A percentile compares a stretch with the other conserved stretches of the same genome.
Evolutionary conservation across 305 asterid species (phyloP).

Genomic region (Fraxinus sp.): DNA sequence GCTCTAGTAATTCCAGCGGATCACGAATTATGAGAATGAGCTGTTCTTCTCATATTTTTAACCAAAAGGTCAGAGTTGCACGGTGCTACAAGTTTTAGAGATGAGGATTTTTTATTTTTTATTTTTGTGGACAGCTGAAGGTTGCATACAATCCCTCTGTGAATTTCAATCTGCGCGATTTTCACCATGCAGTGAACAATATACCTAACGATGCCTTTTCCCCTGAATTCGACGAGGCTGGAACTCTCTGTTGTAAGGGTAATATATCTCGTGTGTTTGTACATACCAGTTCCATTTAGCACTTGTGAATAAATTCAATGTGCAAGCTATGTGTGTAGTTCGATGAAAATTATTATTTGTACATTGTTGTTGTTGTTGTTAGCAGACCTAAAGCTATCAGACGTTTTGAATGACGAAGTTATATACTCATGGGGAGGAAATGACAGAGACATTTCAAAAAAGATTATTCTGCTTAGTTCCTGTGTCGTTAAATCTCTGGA

Average conservation of each 20-base stretch:
- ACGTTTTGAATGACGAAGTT: conserved; percentile 54
- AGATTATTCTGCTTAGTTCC: conserved; percentile 66
- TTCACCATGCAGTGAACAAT: conserved; percentile 82
- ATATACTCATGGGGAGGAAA: conserved; percentile 58
- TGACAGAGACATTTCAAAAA: conserved; percentile 48
- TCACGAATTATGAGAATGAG: conserved; percentile 3
- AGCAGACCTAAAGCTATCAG: conserved; percentile 66
- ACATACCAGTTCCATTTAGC: conserved; percentile 8
- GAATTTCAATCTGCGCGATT: conserved; percentile 77
- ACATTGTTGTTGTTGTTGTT: conserved; percentile 19
- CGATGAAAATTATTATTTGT: conserved; percentile 14
- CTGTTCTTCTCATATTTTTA: conserved; percentile 14
- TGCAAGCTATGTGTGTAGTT: not conserved
- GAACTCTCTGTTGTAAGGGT: conserved; percentile 44
- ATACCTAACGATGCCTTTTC: conserved; percentile 70
- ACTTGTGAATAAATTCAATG: not conserved
- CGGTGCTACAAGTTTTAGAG: conserved; percentile 19
- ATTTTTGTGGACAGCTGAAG: conserved; percentile 61
- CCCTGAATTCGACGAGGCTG: conserved; percentile 49
- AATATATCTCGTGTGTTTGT: conserved; percentile 18
- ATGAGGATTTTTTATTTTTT: conserved; percentile 5
- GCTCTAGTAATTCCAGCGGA: not conserved
- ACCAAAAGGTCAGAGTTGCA: conserved; percentile 14
- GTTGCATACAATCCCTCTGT: conserved; percentile 80
- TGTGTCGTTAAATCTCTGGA: conserved; percentile 52